Conservation (phyloP, 1,284 basidiomycete genomes). For the Chalciporus piperatoides region DNA sequence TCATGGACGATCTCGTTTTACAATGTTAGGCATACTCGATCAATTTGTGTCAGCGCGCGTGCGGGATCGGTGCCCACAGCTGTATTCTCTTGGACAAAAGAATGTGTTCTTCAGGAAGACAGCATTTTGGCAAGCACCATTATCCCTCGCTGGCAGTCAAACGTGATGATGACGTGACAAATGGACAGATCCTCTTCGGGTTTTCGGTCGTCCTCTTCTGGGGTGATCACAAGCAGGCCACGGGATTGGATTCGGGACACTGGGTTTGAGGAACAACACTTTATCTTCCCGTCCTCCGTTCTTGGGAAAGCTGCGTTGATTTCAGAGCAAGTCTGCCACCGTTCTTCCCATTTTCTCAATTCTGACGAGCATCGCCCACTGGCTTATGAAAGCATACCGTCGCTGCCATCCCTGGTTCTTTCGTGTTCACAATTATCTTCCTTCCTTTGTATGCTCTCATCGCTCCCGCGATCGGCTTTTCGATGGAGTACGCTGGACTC, state of each 20-base stretch:
- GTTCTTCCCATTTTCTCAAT: not conserved
- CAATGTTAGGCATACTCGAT: conserved; percentile 93
- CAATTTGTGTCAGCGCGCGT: conserved; percentile 97
- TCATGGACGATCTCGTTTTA: conserved; percentile 97
- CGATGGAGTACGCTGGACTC: conserved; percentile 85
- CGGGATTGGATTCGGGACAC: conserved; percentile 84
- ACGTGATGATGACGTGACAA: conserved; percentile 1
- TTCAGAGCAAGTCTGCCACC: conserved; percentile 73
- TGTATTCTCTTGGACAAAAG: conserved; percentile 89
- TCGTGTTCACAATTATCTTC: conserved; percentile 91
- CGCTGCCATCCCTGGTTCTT: conserved; percentile 94
- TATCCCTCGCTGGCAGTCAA: too few relatives aligned
- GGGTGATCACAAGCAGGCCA: conserved; percentile 79
- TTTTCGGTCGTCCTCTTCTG: conserved; percentile 91
- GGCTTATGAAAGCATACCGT: conserved; percentile 99
- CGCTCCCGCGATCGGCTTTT: conserved; percentile 86
- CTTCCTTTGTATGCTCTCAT: conserved; percentile 88
- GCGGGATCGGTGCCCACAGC: conserved; percentile 94
- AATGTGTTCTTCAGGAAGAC: conserved; percentile 92
- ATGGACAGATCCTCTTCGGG: conserved; percentile 70
- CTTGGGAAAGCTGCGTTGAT: conserved; percentile 96
- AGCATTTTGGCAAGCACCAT: conserved; percentile 79
- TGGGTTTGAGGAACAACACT: conserved; percentile 99
- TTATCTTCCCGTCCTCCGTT: conserved; percentile 88
- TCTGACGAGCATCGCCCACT: conserved; percentile 30